phyloP scores from a whole-genome alignment of 352 stramenopile species.

The Phytophthora ramorum region DNA sequence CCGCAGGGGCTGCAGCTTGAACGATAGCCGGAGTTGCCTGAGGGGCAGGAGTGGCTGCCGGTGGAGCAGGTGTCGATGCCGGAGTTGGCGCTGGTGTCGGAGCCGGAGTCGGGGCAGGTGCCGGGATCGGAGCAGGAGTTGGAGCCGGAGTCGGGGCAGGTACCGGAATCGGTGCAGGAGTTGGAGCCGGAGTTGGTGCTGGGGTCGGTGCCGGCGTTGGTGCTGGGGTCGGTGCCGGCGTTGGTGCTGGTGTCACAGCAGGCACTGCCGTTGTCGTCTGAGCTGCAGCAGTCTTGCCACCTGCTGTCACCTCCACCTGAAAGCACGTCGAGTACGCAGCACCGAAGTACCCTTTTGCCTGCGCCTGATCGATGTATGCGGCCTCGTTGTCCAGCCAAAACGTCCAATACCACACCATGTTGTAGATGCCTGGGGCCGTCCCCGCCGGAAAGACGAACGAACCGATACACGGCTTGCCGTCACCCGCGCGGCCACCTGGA shows the following conservation, averaged over 20 bases:
- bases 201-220: too few species aligned
- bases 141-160: slow-evolving; percentile 4
- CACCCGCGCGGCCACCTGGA: slow-evolving; percentile 55
- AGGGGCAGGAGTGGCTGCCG: not conserved
- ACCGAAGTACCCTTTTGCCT: slow-evolving; percentile 66
- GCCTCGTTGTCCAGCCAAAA: slow-evolving; percentile 62
- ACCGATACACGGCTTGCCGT: slow-evolving; percentile 68
- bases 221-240: too few species aligned
- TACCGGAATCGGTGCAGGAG: slow-evolving; percentile 4
- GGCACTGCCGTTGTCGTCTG: not conserved
- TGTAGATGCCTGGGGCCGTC: slow-evolving; percentile 58
- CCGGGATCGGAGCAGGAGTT: too few species aligned
- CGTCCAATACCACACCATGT: slow-evolving; percentile 80
- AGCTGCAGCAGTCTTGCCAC: slow-evolving; percentile 4
- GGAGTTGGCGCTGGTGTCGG: not conserved
- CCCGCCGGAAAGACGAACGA: slow-evolving; percentile 55
- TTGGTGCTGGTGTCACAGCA: slow-evolving; percentile 3
- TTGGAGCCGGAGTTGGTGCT: not conserved
- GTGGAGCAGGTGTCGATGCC: slow-evolving; percentile 2
- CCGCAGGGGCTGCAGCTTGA: slow-evolving; percentile 1
- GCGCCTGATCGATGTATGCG: slow-evolving; percentile 56
- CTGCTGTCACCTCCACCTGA: slow-evolving; percentile 56
- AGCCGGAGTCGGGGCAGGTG: slow-evolving; percentile 6
- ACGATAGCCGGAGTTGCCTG: slow-evolving; percentile 6
- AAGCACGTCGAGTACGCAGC: slow-evolving; percentile 77